Evolutionary conservation across 306 rosid genomes (phyloP).

Genomic region (Glycine soja): DNA sequence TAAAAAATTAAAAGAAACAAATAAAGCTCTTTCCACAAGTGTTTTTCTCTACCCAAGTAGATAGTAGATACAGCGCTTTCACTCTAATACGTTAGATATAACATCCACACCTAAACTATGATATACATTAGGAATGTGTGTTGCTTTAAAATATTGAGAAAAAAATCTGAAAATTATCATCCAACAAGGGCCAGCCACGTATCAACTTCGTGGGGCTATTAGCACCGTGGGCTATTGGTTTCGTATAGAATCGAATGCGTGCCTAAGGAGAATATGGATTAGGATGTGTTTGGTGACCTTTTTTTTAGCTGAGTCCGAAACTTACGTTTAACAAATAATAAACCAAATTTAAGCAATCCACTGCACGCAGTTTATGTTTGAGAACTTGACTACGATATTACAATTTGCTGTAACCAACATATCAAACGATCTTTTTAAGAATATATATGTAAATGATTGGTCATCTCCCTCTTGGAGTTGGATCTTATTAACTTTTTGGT

Average conservation of each 20-base stretch:
- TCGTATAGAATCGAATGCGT: constrained; percentile 66
- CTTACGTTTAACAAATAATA: constrained; percentile 26
- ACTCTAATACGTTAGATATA: constrained; percentile 58
- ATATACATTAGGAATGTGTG: neutral
- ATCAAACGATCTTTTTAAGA: constrained; percentile 20
- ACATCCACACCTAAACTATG: constrained; percentile 66
- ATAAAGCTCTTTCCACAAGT: neutral
- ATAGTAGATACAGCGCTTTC: constrained; percentile 57
- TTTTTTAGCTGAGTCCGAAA: constrained; percentile 11
- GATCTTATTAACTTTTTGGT: constrained; percentile 14
- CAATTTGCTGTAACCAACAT: constrained; percentile 46
- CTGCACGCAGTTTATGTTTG: constrained; percentile 30
- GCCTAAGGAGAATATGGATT: constrained; percentile 42
- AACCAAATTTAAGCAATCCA: constrained; percentile 39
- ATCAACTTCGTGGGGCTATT: neutral
- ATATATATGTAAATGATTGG: neutral
- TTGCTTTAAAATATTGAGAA: neutral
- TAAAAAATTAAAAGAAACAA: neutral
- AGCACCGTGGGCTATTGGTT: neutral
- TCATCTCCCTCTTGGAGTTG: constrained; percentile 22
- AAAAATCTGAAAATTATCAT: neutral
- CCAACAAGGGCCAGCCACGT: constrained; percentile 43
- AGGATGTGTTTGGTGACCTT: constrained; percentile 48
- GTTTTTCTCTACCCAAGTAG: constrained; percentile 10
- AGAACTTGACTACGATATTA: constrained; percentile 29